Conservation (phyloP, 495 filamentous ascomycete genomes). For the Aspergillus ellipticus region DNA sequence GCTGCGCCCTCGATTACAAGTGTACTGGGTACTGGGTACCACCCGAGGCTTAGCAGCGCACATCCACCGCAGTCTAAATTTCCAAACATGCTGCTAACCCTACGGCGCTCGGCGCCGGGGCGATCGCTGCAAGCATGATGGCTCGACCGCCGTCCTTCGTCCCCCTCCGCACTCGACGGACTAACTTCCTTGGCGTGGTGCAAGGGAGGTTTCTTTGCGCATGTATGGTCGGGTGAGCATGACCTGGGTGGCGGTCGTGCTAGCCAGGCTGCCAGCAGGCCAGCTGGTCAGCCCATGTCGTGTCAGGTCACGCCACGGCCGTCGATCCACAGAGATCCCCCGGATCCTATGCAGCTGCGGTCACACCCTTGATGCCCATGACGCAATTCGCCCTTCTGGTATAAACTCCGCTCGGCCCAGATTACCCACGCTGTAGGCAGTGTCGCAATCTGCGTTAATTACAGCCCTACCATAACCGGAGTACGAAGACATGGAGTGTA, state of each 20-base stretch:
- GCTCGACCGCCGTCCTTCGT: neutral
- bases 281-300: slow-evolving; percentile 4
- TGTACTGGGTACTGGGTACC: too few species aligned
- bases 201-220: neutral
- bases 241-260: slow-evolving; percentile 1
- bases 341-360: neutral
- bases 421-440: too few species aligned
- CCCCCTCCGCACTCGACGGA: neutral
- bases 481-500: too few species aligned
- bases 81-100: neutral
- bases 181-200: slow-evolving; percentile 7
- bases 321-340: neutral
- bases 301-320: slow-evolving; percentile 8
- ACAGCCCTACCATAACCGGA: too few species aligned
- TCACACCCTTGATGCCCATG: neutral
- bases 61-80: too few species aligned
- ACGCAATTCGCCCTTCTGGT: neutral
- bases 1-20: neutral
- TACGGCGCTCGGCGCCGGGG: neutral
- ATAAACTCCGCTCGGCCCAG: too few species aligned
- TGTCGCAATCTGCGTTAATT: too few species aligned
- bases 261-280: neutral
- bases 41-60: neutral
- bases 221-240: slow-evolving; percentile 1
- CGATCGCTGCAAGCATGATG: neutral